phyloP scores from a whole-genome alignment of 1,139 yeast genomes.

The Protomyces lactucae-debilis region DNA sequence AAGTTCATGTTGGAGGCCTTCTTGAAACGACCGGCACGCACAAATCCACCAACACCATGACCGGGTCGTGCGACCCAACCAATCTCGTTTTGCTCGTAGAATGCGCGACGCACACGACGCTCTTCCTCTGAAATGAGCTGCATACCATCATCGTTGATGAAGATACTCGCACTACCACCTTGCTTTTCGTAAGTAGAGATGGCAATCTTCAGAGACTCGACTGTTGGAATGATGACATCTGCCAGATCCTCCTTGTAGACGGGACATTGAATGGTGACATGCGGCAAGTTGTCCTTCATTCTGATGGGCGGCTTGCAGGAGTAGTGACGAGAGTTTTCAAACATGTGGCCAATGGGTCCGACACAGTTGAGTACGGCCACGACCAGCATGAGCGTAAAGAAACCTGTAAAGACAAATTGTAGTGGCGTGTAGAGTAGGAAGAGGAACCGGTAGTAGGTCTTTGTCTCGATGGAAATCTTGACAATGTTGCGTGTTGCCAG shows the following conservation, averaged over 20 bases:
- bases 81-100: slow-evolving; percentile 30
- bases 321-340: slow-evolving; percentile 26
- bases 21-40: slow-evolving; percentile 26
- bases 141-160: slow-evolving; percentile 32
- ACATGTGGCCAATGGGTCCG: slow-evolving; percentile 29
- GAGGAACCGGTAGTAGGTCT: slow-evolving; percentile 25
- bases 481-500: slow-evolving; percentile 18
- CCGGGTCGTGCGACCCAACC: slow-evolving; percentile 32
- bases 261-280: slow-evolving; percentile 30
- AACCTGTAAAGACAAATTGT: slow-evolving; percentile 21
- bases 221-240: slow-evolving; percentile 33
- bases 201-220: slow-evolving; percentile 30
- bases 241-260: slow-evolving; percentile 29
- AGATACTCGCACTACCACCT: slow-evolving; percentile 32
- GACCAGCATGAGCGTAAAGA: slow-evolving; percentile 26
- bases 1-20: slow-evolving; percentile 28
- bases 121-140: slow-evolving; percentile 31
- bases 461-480: slow-evolving; percentile 4
- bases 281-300: slow-evolving; percentile 27
- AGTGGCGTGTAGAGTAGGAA: slow-evolving; percentile 24
- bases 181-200: slow-evolving; percentile 32
- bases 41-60: slow-evolving; percentile 30
- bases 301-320: slow-evolving; percentile 27
- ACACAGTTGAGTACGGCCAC: slow-evolving; percentile 26
- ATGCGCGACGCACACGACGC: slow-evolving; percentile 24